A percentile compares a stretch with the other conserved stretches of the same genome.
Evolutionary conservation across 805 yeast genomes (phyloP).

Genomic region (Phaffomyces thermotolerans): DNA sequence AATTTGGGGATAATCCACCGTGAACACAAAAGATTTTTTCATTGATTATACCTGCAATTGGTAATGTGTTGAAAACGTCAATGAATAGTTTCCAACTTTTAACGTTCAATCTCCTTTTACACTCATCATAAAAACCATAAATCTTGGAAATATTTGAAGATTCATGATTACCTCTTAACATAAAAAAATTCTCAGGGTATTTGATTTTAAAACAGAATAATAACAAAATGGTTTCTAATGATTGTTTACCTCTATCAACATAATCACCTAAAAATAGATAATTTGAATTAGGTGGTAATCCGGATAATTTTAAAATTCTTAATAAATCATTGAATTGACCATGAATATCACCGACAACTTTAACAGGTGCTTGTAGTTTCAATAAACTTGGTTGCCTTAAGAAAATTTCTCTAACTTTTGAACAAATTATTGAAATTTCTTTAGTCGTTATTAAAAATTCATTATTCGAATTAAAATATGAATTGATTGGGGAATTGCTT

Average conservation of each 20-base stretch:
- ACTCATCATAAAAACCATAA: slow-evolving; percentile 96
- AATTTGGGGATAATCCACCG: slow-evolving; percentile 75
- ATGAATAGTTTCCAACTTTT: slow-evolving; percentile 92
- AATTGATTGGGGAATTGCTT: slow-evolving; percentile 9
- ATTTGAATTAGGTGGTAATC: slow-evolving; percentile 92
- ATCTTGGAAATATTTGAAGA: slow-evolving; percentile 95
- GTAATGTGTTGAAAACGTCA: slow-evolving; percentile 92
- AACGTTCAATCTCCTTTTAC: slow-evolving; percentile 86
- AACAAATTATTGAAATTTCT: slow-evolving; percentile 81
- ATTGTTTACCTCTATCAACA: slow-evolving; percentile 96
- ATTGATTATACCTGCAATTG: slow-evolving; percentile 93
- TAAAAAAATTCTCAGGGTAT: slow-evolving; percentile 92
- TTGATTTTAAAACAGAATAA: slow-evolving; percentile 90
- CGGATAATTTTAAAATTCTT: slow-evolving; percentile 89
- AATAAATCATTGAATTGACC: slow-evolving; percentile 93
- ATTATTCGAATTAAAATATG: background rate
- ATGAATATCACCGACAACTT: slow-evolving; percentile 89
- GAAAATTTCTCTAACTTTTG: slow-evolving; percentile 81
- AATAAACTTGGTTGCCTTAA: slow-evolving; percentile 83
- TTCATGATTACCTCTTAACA: slow-evolving; percentile 93
- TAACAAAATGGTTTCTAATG: slow-evolving; percentile 82
- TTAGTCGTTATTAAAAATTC: slow-evolving; percentile 21
- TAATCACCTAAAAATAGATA: slow-evolving; percentile 93
- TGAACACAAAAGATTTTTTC: slow-evolving; percentile 89
- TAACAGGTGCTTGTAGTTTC: slow-evolving; percentile 73